These are phyloP conservation scores for Neofusicoccum sp. DNA, from an alignment of 2,329 filamentous ascomycete species.

Conservation along the genomic window DNA sequence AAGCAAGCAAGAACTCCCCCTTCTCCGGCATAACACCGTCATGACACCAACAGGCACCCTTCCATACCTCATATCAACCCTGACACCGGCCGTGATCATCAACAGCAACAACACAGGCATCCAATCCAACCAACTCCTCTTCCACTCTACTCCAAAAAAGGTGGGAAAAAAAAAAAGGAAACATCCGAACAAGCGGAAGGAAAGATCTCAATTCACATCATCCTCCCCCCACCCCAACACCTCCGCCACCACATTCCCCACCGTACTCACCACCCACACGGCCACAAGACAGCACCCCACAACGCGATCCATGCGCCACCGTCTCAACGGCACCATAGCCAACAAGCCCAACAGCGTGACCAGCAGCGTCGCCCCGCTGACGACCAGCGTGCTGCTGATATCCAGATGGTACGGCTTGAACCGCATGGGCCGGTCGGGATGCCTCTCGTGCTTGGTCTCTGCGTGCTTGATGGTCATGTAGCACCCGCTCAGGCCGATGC, in stretches of 20 bases:
- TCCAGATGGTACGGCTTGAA: slow-evolving; percentile 80
- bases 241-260: slow-evolving; percentile 80
- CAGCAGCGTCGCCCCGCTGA: slow-evolving; percentile 81
- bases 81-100: too few species aligned
- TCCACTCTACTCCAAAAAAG: too few species aligned
- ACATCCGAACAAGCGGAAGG: too few species aligned
- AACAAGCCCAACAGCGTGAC: slow-evolving; percentile 76
- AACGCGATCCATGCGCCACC: slow-evolving; percentile 74
- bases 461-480: slow-evolving; percentile 79
- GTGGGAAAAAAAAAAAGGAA: too few species aligned
- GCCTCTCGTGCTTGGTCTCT: slow-evolving; percentile 62
- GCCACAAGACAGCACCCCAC: slow-evolving; percentile 76
- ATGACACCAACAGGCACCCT: too few species aligned
- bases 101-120: too few species aligned
- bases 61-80: too few species aligned
- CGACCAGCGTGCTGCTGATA: slow-evolving; percentile 79
- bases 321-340: slow-evolving; percentile 77
- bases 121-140: too few species aligned
- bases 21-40: too few species aligned
- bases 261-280: slow-evolving; percentile 77
- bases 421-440: slow-evolving; percentile 62
- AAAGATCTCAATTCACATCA: background rate
- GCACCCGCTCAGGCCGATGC: slow-evolving; percentile 85
- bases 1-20: too few species aligned
- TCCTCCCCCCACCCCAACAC: slow-evolving; percentile 34